Evolutionary conservation across 345 rosid genomes (phyloP), one percentile per base, ranked within the genome.

Genomic region (Punica granatum): DNA sequence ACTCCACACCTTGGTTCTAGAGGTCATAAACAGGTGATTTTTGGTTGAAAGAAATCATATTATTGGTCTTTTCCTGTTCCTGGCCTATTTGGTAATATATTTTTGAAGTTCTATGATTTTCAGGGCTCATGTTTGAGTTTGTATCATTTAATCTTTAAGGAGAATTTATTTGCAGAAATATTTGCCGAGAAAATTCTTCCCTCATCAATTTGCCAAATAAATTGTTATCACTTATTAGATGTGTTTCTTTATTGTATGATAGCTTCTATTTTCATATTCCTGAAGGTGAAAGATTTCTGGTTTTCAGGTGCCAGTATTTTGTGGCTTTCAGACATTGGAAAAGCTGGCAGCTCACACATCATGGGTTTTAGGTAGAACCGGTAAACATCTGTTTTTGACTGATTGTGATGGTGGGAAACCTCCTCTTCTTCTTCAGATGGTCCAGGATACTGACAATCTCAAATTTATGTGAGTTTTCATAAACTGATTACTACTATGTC

Each of bases 1-100:
- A 80, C 86, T 1, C 98, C 98, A 34, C 97, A 92, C 78, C 96
- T 92, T 66, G 98, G 97, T 72, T 88, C 93, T 46, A 79, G 85
- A 70, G 81, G 97, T 78, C 97, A 88, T 79, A 90, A 83, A 70
- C 97, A 92, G 92, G 98, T 90, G 59, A 71, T 54, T 46, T 39
- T n/a, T 18, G 68, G 53, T 56, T 31, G 16, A 14, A 54, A 54
- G 33, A 54, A 25, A 25, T 54, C 32, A 21, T 21, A 3, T 51
- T 21, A 25, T 10, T 26, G 1, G 13, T 69, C n/a, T 32, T 60
- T 9, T 66, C 62, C 25, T 46, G 67, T 46, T 66, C 53, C 11
- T 37, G 41, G 11, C 41, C 41, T 37, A 4, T 37, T n/a, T n/a
- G n/a, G n/a, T n/a, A n/a, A n/a, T n/a, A n/a, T n/a, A n/a, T n/a